Conservation (phyloP, 2,329 filamentous ascomycete species). For the Elsinoe fawcettii region DNA sequence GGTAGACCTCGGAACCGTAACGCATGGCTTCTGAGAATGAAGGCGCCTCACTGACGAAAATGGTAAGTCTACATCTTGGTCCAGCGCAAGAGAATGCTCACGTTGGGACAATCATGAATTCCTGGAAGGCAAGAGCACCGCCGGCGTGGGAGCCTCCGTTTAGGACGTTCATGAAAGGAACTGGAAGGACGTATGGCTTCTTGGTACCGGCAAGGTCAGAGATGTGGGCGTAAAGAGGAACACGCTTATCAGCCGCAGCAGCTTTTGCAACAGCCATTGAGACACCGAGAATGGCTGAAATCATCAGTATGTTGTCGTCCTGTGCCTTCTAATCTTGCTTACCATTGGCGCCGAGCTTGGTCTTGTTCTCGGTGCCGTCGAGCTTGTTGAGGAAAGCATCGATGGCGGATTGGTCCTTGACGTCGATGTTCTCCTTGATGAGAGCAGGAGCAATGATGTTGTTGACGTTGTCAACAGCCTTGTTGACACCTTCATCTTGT, state of each 20-base stretch:
- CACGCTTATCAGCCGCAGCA: conserved; percentile 47
- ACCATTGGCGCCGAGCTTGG: conserved; percentile 48
- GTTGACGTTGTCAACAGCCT: conserved; percentile 50
- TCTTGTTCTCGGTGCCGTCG: conserved; percentile 54
- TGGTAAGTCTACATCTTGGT: conserved; percentile 18
- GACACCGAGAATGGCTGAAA: conserved; percentile 48
- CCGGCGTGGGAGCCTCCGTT: conserved; percentile 85
- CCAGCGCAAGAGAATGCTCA: conserved; percentile 24
- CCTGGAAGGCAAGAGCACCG: conserved; percentile 65
- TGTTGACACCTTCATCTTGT: conserved; percentile 38
- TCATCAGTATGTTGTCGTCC: background rate
- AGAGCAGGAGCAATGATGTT: conserved; percentile 48
- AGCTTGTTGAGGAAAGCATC: conserved; percentile 48
- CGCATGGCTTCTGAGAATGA: conserved; percentile 94
- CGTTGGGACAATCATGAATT: conserved; percentile 49
- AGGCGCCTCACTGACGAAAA: conserved; percentile 57
- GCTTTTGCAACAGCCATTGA: conserved; percentile 54
- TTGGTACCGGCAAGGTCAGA: conserved; percentile 46
- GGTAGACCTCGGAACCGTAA: conserved; percentile 96
- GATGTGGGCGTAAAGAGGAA: conserved; percentile 52
- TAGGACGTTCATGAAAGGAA: conserved; percentile 53
- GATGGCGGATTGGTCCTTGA: conserved; percentile 48
- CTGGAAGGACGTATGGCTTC: conserved; percentile 49
- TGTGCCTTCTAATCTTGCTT: background rate
- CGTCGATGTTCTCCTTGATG: conserved; percentile 47